These are phyloP conservation scores for Diaporthe sp. DNA, from an alignment of 2,329 filamentous ascomycete genomes.

Conservation along the genomic window DNA sequence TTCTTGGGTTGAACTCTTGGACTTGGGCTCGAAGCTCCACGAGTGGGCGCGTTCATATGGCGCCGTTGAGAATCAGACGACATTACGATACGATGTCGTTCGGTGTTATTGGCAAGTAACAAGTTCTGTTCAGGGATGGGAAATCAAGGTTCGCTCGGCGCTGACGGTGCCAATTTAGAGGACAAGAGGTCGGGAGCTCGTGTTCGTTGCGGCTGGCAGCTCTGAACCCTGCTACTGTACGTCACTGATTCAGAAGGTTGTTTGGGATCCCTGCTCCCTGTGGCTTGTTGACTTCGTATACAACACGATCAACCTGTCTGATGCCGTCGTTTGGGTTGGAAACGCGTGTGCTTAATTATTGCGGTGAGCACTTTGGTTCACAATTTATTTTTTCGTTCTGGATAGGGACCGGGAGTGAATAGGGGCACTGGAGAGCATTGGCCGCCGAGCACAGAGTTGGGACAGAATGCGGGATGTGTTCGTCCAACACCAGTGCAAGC, in stretches of 20 bases:
- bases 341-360: neutral
- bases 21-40: neutral
- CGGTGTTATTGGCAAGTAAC: neutral
- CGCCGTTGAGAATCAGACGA: neutral
- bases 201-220: neutral
- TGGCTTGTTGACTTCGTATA: neutral
- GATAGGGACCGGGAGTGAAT: neutral
- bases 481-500: neutral
- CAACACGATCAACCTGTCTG: neutral
- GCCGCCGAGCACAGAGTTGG: neutral
- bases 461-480: neutral
- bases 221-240: constrained; percentile 8
- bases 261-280: neutral
- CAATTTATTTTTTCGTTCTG: neutral
- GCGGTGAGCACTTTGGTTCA: too few species aligned
- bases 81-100: neutral
- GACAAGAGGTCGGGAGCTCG: neutral
- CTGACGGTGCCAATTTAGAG: neutral
- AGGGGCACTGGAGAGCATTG: neutral
- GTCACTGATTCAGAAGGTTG: constrained; percentile 12
- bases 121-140: neutral
- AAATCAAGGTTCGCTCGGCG: neutral
- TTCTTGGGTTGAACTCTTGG: too few species aligned
- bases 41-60: neutral
- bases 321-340: neutral